These are phyloP conservation scores for Vigna trinervia DNA, from an alignment of 306 rosid species.

Conservation along the genomic window DNA sequence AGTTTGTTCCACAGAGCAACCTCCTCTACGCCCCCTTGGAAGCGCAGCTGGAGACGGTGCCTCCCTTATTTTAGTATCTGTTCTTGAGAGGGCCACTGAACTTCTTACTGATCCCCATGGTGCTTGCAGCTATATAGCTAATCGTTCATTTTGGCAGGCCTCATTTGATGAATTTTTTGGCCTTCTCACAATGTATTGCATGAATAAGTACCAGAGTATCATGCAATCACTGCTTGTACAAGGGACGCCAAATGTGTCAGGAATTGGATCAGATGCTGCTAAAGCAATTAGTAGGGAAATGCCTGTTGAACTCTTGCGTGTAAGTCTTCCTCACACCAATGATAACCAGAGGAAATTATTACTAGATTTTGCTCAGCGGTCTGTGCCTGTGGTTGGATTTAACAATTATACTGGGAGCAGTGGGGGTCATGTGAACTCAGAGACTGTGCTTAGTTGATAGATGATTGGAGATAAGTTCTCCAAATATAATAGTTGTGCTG, in stretches of 20 bases:
- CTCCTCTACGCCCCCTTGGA: constrained; percentile 63
- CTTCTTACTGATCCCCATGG: constrained; percentile 52
- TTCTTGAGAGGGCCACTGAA: constrained; percentile 57
- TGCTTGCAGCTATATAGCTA: constrained; percentile 46
- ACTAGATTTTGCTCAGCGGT: constrained; percentile 59
- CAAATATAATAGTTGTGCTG: constrained; percentile 37
- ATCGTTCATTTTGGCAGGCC: constrained; percentile 63
- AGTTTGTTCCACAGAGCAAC: constrained; percentile 71
- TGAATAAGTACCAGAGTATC: constrained; percentile 61
- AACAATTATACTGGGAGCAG: constrained; percentile 57
- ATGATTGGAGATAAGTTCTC: constrained; percentile 19
- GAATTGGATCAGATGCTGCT: constrained; percentile 56
- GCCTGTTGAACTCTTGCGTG: constrained; percentile 67
- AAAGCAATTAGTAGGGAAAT: constrained; percentile 55
- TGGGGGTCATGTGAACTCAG: constrained; percentile 76
- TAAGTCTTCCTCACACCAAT: constrained; percentile 68
- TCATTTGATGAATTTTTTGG: constrained; percentile 64
- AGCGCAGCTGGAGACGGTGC: constrained; percentile 61
- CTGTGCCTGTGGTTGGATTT: constrained; percentile 59
- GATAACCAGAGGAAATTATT: constrained; percentile 56
- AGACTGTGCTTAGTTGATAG: constrained; percentile 73
- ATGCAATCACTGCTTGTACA: constrained; percentile 49
- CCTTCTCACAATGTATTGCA: constrained; percentile 61
- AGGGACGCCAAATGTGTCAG: constrained; percentile 47
- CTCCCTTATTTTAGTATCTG: constrained; percentile 54